Percentiles rank a stretch among this genome's conserved stretches.
phyloP scores from a whole-genome alignment of 75 land plant species.

The Sequoiadendron giganteum region DNA sequence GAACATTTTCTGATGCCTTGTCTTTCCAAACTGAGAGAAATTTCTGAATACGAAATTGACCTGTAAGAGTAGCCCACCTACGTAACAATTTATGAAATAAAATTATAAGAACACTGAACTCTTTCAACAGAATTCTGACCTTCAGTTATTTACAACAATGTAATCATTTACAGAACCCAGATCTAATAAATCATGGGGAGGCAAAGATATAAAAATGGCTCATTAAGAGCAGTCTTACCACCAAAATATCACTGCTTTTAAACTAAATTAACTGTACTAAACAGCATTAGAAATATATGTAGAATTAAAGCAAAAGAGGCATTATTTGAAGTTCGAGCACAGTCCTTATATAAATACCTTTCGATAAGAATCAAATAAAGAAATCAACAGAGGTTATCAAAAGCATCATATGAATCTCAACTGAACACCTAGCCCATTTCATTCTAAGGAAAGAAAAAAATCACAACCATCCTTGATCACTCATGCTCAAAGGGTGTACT shows the following conservation, averaged over 20 bases:
- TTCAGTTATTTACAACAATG: not conserved
- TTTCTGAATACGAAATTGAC: conserved; percentile 12
- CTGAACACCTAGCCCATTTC: not conserved
- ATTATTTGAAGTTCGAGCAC: not conserved
- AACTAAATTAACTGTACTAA: not conserved
- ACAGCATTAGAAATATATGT: not conserved
- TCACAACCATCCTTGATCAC: not conserved
- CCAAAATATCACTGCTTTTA: not conserved
- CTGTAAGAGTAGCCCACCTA: conserved; percentile 12
- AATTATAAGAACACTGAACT: conserved; percentile 5
- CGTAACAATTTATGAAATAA: not conserved
- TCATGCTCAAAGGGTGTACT: too few relatives aligned
- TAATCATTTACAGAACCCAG: not conserved
- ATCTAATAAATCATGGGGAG: not conserved
- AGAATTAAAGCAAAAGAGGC: not conserved
- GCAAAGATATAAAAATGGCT: not conserved
- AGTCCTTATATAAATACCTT: not conserved
- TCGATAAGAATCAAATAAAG: not conserved
- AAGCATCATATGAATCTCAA: not conserved
- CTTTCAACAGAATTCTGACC: not conserved
- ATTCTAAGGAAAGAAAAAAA: not conserved
- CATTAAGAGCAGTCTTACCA: not conserved
- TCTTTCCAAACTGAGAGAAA: not conserved
- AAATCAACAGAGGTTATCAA: not conserved
- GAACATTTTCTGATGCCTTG: not conserved